Evolutionary conservation across 2,329 filamentous ascomycete genomes (phyloP), one percentile per base, ranked within the genome.

Genomic region (Colletotrichum filicis): DNA sequence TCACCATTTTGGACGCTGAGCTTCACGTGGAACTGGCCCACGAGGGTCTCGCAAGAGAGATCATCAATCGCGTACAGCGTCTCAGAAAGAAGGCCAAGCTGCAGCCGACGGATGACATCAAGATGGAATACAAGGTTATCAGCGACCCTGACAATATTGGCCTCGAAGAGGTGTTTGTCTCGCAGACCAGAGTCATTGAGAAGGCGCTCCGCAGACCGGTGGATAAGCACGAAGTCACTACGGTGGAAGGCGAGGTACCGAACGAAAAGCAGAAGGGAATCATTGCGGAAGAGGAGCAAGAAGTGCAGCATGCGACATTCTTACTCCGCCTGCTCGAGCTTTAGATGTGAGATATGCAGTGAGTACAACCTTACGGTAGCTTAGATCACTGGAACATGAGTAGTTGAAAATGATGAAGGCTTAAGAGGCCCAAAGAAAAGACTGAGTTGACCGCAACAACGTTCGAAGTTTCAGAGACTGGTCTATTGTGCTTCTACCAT

Each of bases 51-150:
- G 96, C 94, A 1, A 90, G 97, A 78, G 97, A 98, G 83, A 93
- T 99, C 76, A 93, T 99, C 86, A 94, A 97, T 82, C 92, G 96
- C 53, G 93, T 99, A 26, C 97, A 99, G 85, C 91, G 94, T 76
- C 87, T 98, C 75, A 92, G 97, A 76, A 99, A 99, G 90, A 97
- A 97, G 86, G 95, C 95, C 8, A 95, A 95, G 0, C 87, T 99
- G 65, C 91, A 95, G 75, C 92, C 95, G 1, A 98, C 96, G 0
- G 97, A 99, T 79, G 97, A 98, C 79, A 92, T 99, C 75, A 94
- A 93, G 85, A 98, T 99, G 94, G 94, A 97, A 82, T 98, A 98
- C 85, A 88, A 88, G 71, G 91, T 98, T 5, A 84, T 97, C 61
- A 88, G 90, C 8, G 95, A 98, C 79, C 93, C 94, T 0, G 93